A percentile compares a stretch with the other conserved stretches of the same genome.
phyloP scores from a whole-genome alignment of 164 flowering plant genomes.

The Liquidambar formosana region DNA sequence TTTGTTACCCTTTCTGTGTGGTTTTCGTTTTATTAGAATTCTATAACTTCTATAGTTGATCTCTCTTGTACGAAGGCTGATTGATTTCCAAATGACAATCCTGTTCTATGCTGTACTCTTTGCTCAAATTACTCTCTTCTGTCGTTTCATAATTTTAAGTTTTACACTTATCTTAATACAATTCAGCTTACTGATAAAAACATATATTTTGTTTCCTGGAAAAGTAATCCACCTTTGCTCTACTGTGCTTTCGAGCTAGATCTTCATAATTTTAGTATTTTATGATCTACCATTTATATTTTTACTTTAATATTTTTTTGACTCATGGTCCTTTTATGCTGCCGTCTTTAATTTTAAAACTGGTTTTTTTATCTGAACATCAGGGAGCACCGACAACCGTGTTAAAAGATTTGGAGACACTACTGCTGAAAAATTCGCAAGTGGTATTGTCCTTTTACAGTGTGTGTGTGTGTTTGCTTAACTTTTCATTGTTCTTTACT shows the following conservation, averaged over 20 bases:
- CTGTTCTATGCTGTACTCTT: too few species aligned
- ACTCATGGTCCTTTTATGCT: not conserved
- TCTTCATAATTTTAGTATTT: not conserved
- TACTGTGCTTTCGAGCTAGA: not conserved
- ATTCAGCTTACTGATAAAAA: too few species aligned
- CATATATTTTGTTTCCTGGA: too few species aligned
- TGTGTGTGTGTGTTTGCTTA: not conserved
- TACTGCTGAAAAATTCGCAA: slow-evolving; percentile 70
- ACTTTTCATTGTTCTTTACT: not conserved
- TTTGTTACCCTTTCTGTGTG: too few species aligned
- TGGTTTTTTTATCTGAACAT: slow-evolving; percentile 21
- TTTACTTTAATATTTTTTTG: not conserved
- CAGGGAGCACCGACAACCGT: slow-evolving; percentile 73
- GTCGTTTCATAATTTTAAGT: too few species aligned
- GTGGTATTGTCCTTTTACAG: slow-evolving; percentile 47
- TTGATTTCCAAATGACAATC: too few species aligned
- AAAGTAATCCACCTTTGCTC: not conserved
- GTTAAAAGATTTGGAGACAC: slow-evolving; percentile 69
- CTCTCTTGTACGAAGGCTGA: too few species aligned
- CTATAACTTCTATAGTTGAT: too few species aligned
- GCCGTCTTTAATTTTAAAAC: too few species aligned
- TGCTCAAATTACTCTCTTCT: too few species aligned
- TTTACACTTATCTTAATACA: too few species aligned
- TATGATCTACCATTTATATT: not conserved
- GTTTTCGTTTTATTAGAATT: too few species aligned